These are phyloP conservation scores for Metarhizium humberi DNA, from an alignment of 2,329 filamentous ascomycete species.

Conservation along the genomic window DNA sequence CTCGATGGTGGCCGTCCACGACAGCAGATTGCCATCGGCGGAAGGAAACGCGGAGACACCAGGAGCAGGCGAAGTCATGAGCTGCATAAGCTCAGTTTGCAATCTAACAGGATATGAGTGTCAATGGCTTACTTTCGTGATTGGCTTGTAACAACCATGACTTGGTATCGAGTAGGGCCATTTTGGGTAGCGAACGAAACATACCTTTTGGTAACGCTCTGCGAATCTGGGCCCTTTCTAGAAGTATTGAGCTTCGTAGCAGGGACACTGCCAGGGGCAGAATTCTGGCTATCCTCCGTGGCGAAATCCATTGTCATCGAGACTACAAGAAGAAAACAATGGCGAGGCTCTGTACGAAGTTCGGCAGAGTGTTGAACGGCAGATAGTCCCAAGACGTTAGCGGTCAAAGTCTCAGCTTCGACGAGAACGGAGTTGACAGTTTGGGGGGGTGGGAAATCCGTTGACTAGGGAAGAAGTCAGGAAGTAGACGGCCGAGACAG, in stretches of 20 bases:
- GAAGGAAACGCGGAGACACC: conserved; percentile 93
- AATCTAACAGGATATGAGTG: conserved; percentile 46
- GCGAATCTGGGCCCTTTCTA: conserved; percentile 53
- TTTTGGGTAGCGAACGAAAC: conserved; percentile 5
- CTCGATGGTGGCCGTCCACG: conserved; percentile 89
- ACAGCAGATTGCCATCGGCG: conserved; percentile 78
- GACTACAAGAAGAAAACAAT: neutral
- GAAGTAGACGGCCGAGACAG: neutral
- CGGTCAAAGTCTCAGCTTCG: neutral
- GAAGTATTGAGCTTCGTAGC: conserved; percentile 51
- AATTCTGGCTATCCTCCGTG: conserved; percentile 54
- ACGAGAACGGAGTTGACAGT: neutral
- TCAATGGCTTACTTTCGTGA: neutral
- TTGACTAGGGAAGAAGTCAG: neutral
- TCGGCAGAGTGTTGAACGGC: neutral
- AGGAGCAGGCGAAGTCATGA: conserved; percentile 91
- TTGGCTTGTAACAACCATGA: neutral
- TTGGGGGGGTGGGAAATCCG: neutral
- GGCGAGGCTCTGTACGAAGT: neutral
- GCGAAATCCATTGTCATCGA: conserved; percentile 29
- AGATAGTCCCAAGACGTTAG: neutral
- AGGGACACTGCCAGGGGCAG: conserved; percentile 52
- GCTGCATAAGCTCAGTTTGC: conserved; percentile 94
- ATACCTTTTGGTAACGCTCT: conserved; percentile 72
- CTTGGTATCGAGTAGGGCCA: neutral